Evolutionary conservation across 192 early-diverging fungal genomes (phyloP), one percentile per base, ranked within the genome.

Genomic region (Umbelopsis sp.): DNA sequence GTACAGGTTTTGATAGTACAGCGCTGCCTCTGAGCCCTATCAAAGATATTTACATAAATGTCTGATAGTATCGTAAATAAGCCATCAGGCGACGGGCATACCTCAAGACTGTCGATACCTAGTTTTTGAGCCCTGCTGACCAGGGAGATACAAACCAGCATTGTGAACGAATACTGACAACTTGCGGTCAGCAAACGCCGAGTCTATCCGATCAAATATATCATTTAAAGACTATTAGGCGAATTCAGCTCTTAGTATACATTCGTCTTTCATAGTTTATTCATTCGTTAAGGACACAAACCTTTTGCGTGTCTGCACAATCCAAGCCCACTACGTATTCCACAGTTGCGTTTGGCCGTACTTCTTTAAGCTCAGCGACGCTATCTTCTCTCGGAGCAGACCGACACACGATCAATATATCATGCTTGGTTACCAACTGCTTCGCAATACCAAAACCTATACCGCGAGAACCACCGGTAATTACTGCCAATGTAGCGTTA

Each of bases 301-400:
- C 56, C 16, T 62, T 62, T 62, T 62, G 56, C 7, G 56, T 62
- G 14, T 62, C 56, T 20, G 31, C 56, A 31, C 56, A 62, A n/a
- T 62, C 31, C 56, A 34, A 5, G 16, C 56, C 56, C 12, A 62
- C 29, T n/a, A 32, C 31, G 34, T 62, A 62, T 14, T 62, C 14
- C 7, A 62, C 34, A 14, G 12, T 32, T 11, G 56, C 56, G 17
- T 62, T 20, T 8, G 56, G 26, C 12, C 56, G 26, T 5, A 62
- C 56, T 1, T 32, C 34, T 11, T 34, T 62, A 0, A 62, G 31
- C 14, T 62, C 56, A 2, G 26, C 56, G 3, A 62, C 56, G 17
- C 17, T 34, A 11, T 62, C 56, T n/a, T 29, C 29, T 20, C 24
- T 31, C 2, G 56, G 56, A 12, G 26, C 26, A 4, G 26, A n/a